Conservation (phyloP, 176 grass and related monocot genomes). For the Aegilops umbellulata region DNA sequence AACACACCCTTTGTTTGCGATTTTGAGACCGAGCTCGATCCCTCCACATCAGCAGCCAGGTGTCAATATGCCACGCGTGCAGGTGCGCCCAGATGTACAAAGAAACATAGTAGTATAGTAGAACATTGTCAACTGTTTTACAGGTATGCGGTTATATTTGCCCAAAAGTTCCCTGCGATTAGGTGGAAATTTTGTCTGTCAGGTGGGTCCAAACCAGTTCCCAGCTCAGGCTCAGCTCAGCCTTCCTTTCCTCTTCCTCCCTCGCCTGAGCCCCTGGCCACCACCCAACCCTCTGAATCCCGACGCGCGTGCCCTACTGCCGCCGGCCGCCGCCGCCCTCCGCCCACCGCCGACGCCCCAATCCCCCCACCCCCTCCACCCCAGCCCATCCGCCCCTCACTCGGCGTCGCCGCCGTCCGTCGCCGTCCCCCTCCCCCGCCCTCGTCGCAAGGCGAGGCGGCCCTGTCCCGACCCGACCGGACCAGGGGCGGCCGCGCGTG, state of each 20-base stretch:
- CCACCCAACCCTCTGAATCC: constrained; percentile 15
- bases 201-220: background rate
- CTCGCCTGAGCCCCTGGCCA: constrained; percentile 18
- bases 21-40: too few relatives aligned
- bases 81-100: background rate
- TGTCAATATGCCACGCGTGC: background rate
- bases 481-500: background rate
- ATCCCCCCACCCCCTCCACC: background rate
- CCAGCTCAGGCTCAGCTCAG: background rate
- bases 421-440: background rate
- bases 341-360: background rate
- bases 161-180: background rate
- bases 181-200: background rate
- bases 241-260: background rate
- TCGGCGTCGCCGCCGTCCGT: background rate
- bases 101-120: too few relatives aligned
- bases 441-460: background rate
- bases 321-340: background rate
- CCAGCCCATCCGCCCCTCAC: background rate
- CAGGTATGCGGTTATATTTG: background rate
- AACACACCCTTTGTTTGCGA: too few relatives aligned
- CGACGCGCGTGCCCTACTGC: background rate
- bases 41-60: background rate
- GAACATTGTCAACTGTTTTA: background rate
- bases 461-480: background rate